Conservation (phyloP, 148 eudicot genomes). For the Vaccinium myrtillus region DNA sequence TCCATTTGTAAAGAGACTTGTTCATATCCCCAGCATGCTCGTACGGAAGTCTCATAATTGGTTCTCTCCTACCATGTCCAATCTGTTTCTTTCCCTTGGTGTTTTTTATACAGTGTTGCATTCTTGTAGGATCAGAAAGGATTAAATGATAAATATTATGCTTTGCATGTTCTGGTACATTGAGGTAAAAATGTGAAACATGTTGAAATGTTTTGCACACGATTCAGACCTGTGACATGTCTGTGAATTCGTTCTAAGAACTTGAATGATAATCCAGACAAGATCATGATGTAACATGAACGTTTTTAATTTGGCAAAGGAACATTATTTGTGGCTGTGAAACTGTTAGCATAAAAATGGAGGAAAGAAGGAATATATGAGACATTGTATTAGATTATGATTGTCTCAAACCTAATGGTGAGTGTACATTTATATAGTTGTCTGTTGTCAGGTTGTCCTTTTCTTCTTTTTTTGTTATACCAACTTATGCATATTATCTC, state of each 20-base stretch:
- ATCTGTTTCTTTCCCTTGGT: background rate
- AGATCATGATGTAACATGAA: background rate
- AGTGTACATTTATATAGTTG: background rate
- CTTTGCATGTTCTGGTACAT: background rate
- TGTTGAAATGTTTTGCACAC: background rate
- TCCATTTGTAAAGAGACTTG: background rate
- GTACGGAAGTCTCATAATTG: background rate
- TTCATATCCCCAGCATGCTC: background rate
- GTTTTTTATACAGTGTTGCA: background rate
- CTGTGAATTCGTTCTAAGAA: background rate
- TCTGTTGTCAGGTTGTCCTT: background rate
- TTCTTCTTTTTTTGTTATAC: too few species aligned
- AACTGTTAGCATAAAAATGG: background rate
- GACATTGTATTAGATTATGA: background rate
- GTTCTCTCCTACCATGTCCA: background rate
- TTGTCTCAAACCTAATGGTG: background rate
- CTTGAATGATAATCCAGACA: background rate
- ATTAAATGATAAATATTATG: background rate
- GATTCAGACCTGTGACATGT: background rate
- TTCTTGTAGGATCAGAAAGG: background rate
- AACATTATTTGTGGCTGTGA: background rate
- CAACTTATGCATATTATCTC: too few species aligned
- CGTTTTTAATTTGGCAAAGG: background rate
- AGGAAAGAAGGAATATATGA: background rate
- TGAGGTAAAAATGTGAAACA: background rate